Evolutionary conservation across 2,329 filamentous ascomycete species (phyloP).

Genomic region (Fusarium sp.): DNA sequence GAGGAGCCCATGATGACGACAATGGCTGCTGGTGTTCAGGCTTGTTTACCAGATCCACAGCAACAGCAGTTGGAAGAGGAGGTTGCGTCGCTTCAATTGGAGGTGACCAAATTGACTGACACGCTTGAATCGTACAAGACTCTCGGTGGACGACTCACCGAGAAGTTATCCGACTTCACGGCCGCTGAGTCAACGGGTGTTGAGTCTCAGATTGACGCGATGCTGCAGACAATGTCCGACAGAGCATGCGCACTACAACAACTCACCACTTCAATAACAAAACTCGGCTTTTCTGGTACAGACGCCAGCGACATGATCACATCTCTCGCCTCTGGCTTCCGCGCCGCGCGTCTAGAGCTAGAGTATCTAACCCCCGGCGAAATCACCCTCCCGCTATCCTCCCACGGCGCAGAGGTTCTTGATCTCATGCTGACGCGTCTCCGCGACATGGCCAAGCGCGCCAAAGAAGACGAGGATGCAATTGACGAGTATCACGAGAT

Average conservation of each 20-base stretch:
- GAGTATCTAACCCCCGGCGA: constrained; percentile 74
- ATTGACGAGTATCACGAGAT: constrained; percentile 72
- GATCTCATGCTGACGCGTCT: constrained; percentile 67
- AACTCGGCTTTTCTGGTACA: constrained; percentile 64
- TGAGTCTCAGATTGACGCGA: constrained; percentile 58
- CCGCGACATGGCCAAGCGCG: constrained; percentile 61
- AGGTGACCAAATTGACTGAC: constrained; percentile 62
- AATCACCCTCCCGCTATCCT: constrained; percentile 64
- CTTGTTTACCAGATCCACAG: constrained; percentile 57
- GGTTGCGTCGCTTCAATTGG: constrained; percentile 62
- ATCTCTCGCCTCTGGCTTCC: constrained; percentile 64
- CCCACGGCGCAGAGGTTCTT: constrained; percentile 67
- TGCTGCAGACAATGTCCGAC: constrained; percentile 63
- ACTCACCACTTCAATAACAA: constrained; percentile 60
- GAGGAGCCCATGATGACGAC: constrained; percentile 28
- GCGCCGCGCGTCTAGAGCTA: constrained; percentile 70
- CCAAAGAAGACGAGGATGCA: constrained; percentile 63
- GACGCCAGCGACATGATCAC: constrained; percentile 64
- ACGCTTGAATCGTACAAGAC: constrained; percentile 63
- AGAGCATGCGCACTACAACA: constrained; percentile 62
- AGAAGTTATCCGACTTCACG: constrained; percentile 51
- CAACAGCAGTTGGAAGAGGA: constrained; percentile 61
- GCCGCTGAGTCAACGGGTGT: constrained; percentile 47
- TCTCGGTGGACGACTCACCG: constrained; percentile 56
- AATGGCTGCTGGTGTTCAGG: constrained; percentile 26